Evolutionary conservation across 176 grass and related monocot species (phyloP).

Genomic region (Dendrocalamus sinicus): DNA sequence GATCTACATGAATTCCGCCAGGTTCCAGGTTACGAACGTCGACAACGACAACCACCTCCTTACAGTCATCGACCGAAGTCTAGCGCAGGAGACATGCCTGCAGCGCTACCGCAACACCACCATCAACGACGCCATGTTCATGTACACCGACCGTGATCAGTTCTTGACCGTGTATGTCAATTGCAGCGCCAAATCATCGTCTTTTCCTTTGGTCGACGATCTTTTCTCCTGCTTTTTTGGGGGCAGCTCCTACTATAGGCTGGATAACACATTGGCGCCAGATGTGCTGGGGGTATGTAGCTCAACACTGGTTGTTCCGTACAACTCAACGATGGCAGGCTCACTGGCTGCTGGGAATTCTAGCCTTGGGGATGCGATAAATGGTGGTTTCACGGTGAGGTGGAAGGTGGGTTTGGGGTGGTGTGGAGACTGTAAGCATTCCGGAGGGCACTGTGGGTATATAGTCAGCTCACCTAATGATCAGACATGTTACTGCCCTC

Average conservation of each 20-base stretch:
- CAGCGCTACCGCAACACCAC: constrained; percentile 30
- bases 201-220: neutral
- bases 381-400: constrained; percentile 39
- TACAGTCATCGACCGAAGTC: constrained; percentile 23
- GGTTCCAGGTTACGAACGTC: constrained; percentile 24
- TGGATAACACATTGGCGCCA: neutral
- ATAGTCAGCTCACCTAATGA: neutral
- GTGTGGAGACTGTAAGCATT: constrained; percentile 43
- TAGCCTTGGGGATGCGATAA: constrained; percentile 3
- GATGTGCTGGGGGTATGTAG: constrained; percentile 26
- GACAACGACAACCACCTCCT: constrained; percentile 34
- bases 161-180: constrained; percentile 43
- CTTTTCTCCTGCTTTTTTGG: constrained; percentile 22
- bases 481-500: constrained; percentile 45
- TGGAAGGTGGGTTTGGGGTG: constrained; percentile 49
- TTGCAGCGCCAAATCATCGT: neutral
- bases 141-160: constrained; percentile 33
- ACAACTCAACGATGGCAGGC: neutral
- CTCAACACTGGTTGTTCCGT: constrained; percentile 9
- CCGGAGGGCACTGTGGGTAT: constrained; percentile 58
- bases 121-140: constrained; percentile 29
- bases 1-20: neutral
- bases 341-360: constrained; percentile 15
- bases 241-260: constrained; percentile 22
- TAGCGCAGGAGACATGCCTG: neutral